Percentiles rank a stretch among this genome's conserved stretches.
phyloP scores from a whole-genome alignment of 331 rosid genomes.

The Spiraea crenata region DNA sequence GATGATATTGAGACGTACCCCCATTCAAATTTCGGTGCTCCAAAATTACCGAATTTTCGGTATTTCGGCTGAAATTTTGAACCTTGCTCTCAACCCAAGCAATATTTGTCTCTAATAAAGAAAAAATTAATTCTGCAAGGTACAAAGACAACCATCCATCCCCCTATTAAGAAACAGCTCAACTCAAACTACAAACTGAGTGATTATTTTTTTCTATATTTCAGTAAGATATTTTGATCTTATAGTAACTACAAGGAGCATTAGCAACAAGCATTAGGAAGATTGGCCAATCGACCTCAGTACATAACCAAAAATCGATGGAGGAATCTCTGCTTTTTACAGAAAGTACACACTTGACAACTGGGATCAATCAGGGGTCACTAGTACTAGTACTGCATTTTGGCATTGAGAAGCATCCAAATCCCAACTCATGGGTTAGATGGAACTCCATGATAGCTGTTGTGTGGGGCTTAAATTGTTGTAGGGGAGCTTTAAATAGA shows the following conservation, averaged over 20 bases:
- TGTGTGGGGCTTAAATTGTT: not conserved
- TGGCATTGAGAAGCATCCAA: not conserved
- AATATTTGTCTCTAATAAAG: too few species aligned
- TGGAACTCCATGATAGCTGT: slow-evolving; percentile 5
- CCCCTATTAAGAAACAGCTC: too few species aligned
- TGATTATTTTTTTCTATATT: not conserved
- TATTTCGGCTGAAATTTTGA: too few species aligned
- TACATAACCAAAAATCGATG: not conserved
- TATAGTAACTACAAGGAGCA: not conserved
- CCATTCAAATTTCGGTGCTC: too few species aligned
- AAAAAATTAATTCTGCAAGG: too few species aligned
- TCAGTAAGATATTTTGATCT: not conserved
- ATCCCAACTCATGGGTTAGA: not conserved
- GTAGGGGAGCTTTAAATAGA: not conserved
- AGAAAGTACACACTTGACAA: not conserved
- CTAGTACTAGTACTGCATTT: not conserved
- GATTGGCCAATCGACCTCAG: not conserved
- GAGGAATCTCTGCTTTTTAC: not conserved
- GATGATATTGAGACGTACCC: too few species aligned
- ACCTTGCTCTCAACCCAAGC: too few species aligned
- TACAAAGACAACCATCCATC: too few species aligned
- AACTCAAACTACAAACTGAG: not conserved
- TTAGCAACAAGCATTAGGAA: not conserved
- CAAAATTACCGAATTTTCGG: too few species aligned
- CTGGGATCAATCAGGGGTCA: not conserved